phyloP scores from a whole-genome alignment of 495 filamentous ascomycete genomes.

The Acidiella bohemica region DNA sequence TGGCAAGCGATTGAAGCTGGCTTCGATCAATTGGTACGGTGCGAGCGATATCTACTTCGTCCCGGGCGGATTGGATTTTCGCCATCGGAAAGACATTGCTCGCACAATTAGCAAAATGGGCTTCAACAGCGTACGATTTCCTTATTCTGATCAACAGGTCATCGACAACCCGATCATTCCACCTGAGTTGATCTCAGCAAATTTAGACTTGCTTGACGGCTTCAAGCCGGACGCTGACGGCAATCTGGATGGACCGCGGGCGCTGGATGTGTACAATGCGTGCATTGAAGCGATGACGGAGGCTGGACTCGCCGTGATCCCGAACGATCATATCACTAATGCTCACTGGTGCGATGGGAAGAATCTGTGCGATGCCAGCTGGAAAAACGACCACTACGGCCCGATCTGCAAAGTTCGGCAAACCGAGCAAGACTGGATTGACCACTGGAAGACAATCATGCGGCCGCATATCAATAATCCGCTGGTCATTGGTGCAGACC shows the following conservation, averaged over 20 bases:
- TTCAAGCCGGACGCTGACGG: slow-evolving; percentile 1
- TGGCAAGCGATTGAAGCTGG: slow-evolving; percentile 39
- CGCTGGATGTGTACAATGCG: slow-evolving; percentile 41
- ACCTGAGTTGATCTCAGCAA: slow-evolving; percentile 36
- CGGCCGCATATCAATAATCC: slow-evolving; percentile 35
- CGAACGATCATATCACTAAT: slow-evolving; percentile 50
- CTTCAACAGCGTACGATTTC: slow-evolving; percentile 52
- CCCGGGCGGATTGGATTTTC: slow-evolving; percentile 45
- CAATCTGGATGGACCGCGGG: slow-evolving; percentile 25
- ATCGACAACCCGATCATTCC: slow-evolving; percentile 37
- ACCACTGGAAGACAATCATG: slow-evolving; percentile 48
- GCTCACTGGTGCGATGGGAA: slow-evolving; percentile 48
- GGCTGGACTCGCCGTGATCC: slow-evolving; percentile 42
- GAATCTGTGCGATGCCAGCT: slow-evolving; percentile 45
- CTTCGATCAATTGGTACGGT: slow-evolving; percentile 52
- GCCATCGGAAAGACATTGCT: slow-evolving; percentile 43
- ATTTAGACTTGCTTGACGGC: slow-evolving; percentile 37
- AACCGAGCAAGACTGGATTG: slow-evolving; percentile 45
- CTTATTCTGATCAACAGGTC: slow-evolving; percentile 50
- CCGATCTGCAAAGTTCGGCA: slow-evolving; percentile 40
- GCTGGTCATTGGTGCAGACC: slow-evolving; percentile 43
- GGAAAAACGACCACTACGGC: slow-evolving; percentile 43
- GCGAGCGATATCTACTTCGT: slow-evolving; percentile 46
- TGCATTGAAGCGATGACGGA: slow-evolving; percentile 42
- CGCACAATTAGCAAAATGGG: slow-evolving; percentile 38